Base-by-base conservation (phyloP, 257 asterid genomes). In the Jaltomata sinuosa region DNA sequence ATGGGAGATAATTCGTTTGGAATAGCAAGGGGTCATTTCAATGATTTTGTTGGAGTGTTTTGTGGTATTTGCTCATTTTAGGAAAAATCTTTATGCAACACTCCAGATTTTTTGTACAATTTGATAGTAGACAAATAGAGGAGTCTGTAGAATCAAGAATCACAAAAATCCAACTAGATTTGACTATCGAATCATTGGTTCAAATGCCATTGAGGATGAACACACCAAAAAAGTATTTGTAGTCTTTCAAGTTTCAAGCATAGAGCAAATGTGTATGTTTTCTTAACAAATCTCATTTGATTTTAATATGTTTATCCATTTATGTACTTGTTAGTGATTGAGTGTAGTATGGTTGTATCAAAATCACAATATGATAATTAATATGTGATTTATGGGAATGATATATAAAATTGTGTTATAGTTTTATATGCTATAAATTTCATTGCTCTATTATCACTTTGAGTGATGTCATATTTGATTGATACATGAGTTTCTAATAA, bases 171-270 rank as follows among this genome's bases (percentile, higher is more conserved):
- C 5, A 50, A 86, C 7, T 1, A 45, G 49, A 11, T 90, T 88
- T 92, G 85, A 40, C 16, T 21, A 4, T 79, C 14, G 10, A 88
- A 85, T 47, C 38, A 15, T 83, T 8, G 16, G 52, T 80, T 85
- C 69, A 62, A 92, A 90, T 49, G 81, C 47, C 45, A 32, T 57
- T 53, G 81, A 93, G 89, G 93, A 87, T 94, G 98, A 93, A 94
- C 98, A 92, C 80, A 25, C 87, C 25, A 14, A 62, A 10, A 22
- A 72, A 32, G 27, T 80, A 47, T 42, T 50, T 22, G 11, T 81
- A 32, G 16, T 80, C 81, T 77, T 77, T 29, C 59, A 11, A 74
- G 34, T 74, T 77, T 50, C 11, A 29, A 27, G 62, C 61, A 15
- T 49, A 77, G 57, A 77, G 57, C 82, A 77, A 77, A 49, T 77